These are phyloP conservation scores for Cryptococcus deneoformans DNA, from an alignment of 1,284 basidiomycete species.

Conservation along the genomic window DNA sequence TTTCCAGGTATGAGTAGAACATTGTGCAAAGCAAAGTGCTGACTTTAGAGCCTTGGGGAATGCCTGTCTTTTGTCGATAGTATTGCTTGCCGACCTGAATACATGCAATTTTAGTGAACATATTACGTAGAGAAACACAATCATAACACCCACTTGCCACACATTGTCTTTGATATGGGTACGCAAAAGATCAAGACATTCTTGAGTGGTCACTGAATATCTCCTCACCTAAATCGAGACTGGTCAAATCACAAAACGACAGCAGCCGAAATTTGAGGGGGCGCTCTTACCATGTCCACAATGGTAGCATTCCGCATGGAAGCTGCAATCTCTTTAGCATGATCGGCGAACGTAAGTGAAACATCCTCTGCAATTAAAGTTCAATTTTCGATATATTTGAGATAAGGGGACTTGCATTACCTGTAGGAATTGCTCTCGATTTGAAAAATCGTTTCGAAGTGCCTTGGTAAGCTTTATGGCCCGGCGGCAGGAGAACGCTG, in stretches of 20 bases:
- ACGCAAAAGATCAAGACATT: slow-evolving; percentile 70
- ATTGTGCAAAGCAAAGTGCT: slow-evolving; percentile 87
- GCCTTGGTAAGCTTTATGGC: slow-evolving; percentile 32
- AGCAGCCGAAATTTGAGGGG: background rate
- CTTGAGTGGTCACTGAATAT: slow-evolving; percentile 49
- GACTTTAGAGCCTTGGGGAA: slow-evolving; percentile 92
- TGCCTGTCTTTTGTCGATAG: slow-evolving; percentile 74
- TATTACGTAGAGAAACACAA: background rate
- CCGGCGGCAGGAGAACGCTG: slow-evolving; percentile 37
- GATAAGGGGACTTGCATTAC: slow-evolving; percentile 8
- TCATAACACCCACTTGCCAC: slow-evolving; percentile 63
- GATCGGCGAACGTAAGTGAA: slow-evolving; percentile 18
- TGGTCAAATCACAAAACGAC: background rate
- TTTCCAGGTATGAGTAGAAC: slow-evolving; percentile 91
- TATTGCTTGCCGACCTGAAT: slow-evolving; percentile 32
- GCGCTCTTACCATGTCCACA: slow-evolving; percentile 67
- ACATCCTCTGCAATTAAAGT: slow-evolving; percentile 14
- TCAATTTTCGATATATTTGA: background rate
- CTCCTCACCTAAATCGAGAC: slow-evolving; percentile 19
- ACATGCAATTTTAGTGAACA: background rate
- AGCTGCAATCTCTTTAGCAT: slow-evolving; percentile 58
- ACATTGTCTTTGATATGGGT: slow-evolving; percentile 90
- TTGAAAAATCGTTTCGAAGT: slow-evolving; percentile 36
- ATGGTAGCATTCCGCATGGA: slow-evolving; percentile 76
- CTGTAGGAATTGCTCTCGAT: slow-evolving; percentile 25